phyloP scores from a whole-genome alignment of 305 asterid species.

The Monarda citriodora region DNA sequence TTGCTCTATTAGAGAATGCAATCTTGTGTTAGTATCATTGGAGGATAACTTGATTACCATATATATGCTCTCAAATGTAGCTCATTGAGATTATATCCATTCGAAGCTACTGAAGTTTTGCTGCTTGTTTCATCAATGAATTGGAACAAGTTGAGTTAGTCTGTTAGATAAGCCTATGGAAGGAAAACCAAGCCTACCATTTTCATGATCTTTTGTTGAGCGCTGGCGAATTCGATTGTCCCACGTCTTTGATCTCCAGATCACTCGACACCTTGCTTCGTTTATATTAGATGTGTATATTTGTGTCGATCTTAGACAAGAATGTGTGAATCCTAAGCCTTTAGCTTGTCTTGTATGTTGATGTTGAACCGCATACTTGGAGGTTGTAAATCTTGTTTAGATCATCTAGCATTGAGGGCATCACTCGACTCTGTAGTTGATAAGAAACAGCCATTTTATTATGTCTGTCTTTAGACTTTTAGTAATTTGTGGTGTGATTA shows the following conservation, averaged over 20 bases:
- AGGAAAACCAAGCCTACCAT: background rate
- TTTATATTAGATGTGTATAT: background rate
- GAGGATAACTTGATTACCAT: constrained; percentile 16
- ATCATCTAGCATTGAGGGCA: background rate
- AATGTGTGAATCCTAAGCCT: background rate
- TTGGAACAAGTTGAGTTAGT: background rate
- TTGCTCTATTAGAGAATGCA: constrained; percentile 4
- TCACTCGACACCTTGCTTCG: background rate
- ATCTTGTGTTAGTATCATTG: constrained; percentile 20
- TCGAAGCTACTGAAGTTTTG: constrained; percentile 4
- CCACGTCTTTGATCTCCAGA: background rate
- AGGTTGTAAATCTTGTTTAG: constrained; percentile 9
- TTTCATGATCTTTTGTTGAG: background rate
- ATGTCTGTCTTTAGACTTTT: constrained; percentile 13
- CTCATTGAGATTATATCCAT: constrained; percentile 2
- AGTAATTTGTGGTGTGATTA: background rate
- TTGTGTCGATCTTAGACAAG: background rate
- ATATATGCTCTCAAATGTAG: constrained; percentile 5
- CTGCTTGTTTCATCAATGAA: background rate
- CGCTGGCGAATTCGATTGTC: background rate
- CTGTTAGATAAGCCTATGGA: constrained; percentile 1
- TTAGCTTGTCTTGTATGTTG: background rate
- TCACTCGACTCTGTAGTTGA: constrained; percentile 7
- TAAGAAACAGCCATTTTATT: background rate
- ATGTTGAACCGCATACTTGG: background rate